Evolutionary conservation across 371 early-diverging fungal species (phyloP), one percentile per base, ranked within the genome.

Genomic region (Lichtheimia ornata): DNA sequence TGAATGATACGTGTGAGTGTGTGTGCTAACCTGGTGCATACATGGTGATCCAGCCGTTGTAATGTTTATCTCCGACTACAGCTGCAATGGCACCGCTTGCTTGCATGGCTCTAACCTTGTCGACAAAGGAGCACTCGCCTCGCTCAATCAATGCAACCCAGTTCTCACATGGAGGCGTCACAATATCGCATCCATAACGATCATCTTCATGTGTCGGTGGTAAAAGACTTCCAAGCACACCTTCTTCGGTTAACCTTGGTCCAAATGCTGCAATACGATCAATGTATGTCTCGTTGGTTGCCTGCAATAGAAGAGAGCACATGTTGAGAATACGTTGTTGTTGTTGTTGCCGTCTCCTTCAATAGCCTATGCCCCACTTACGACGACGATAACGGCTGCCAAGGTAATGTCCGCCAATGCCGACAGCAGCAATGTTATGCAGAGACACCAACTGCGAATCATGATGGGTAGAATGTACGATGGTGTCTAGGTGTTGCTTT

Each of bases 61-160:
- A 78, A 63, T 84, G 76, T 61, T 84, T 84, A 76, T 95, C 96
- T 35, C 97, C 97, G n/a, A 96, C 94, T 18, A 96, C 82, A 12
- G 95, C 96, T 1, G 92, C 96, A 5, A 80, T 77, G 6, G 94
- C 94, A 30, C 97, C 96, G 50, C 89, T 86, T 5, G 65, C 74
- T 73, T 96, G 95, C 94, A 95, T 92, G 40, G 88, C 84, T 56
- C 93, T 82, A 11, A 96, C 92, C 67, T 96, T 96, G 3, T 93
- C 88, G 51, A 91, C 80, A 73, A 97, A 96, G 0, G 91, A 84
- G 64, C 97, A 96, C 20, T 83, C 79, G 24, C 96, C 97, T 54
- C 96, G 84, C 66, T 92, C 88, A 6, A 96, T 88, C 2, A 97
- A 75, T 5, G 94, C 91, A 20, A 94, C 86, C 93, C 94, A 94